Base-by-base conservation (phyloP, 192 early-diverging fungal species). In the Linderina pennispora region DNA sequence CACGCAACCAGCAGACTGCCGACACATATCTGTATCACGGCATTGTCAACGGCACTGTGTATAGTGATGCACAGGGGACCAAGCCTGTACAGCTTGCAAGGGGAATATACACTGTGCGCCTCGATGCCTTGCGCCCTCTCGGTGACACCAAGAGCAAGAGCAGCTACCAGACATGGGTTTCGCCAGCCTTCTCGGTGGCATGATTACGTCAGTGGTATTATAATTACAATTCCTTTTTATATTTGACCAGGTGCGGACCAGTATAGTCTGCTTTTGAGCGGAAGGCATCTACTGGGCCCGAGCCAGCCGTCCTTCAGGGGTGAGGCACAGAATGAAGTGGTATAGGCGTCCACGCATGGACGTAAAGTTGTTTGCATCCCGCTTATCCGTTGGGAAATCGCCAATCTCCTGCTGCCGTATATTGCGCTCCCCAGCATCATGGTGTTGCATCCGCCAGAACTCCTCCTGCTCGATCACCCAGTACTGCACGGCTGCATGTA, bases 401-500 rank as follows among this genome's bases (percentile, higher is more conserved):
- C 40, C 41, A 7, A 4, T 49, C 47, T 6, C 41, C 45, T 10
- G 38, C 38, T 15, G 32, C 23, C 17, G 32, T 17, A 4, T 25
- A 50, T 1, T 22, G 16, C 5, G 17, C 28, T 8, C 39, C 22
- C 0, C 42, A 5, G 5, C 19, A 16, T 72, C 57, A 6, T 14
- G 36, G 14, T 57, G 39, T 7, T 36, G 42, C 46, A 60, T 44
- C n/a, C 44, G 33, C 68, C 68, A 72, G 21, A 46, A 72, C 38
- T 72, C 68, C 32, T 72, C 68, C n/a, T 72, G 68, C 26, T 72
- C 68, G 19, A 72, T 31, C 6, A 72, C 57, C 68, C 68, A 72
- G 23, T 72, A 72, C 36, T 64, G 62, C 9, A 72, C 57, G 13
- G 62, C 62, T 31, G 45, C 26, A 24, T 72, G 53, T 3, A 40